These are phyloP conservation scores for Aethionema arabicum DNA, from an alignment of 345 rosid species.

Conservation along the genomic window DNA sequence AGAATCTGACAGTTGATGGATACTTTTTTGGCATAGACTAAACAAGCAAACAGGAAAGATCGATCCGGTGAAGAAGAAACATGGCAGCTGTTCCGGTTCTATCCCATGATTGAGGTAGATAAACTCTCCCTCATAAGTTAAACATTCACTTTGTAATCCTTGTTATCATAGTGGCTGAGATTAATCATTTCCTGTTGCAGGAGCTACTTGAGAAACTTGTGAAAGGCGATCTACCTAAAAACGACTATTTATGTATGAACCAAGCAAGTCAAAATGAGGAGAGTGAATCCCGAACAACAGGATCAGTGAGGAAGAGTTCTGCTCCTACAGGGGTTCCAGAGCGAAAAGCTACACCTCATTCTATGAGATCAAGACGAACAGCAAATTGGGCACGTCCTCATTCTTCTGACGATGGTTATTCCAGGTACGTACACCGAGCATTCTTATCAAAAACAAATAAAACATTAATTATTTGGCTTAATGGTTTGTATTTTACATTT, in stretches of 20 bases:
- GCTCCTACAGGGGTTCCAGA: slow-evolving; percentile 48
- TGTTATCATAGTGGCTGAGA: neutral
- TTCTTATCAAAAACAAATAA: neutral
- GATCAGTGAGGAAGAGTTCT: slow-evolving; percentile 44
- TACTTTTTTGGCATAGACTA: slow-evolving; percentile 50
- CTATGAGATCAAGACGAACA: slow-evolving; percentile 86
- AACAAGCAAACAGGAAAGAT: slow-evolving; percentile 80
- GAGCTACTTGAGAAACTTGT: slow-evolving; percentile 72
- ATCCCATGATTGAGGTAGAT: slow-evolving; percentile 84
- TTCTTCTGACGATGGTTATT: slow-evolving; percentile 77
- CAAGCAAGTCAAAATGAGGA: slow-evolving; percentile 38
- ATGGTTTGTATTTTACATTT: neutral
- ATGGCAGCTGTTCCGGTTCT: slow-evolving; percentile 88
- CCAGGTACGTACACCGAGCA: slow-evolving; percentile 48
- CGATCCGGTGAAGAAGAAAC: slow-evolving; percentile 85
- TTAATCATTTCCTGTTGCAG: slow-evolving; percentile 38
- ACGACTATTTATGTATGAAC: slow-evolving; percentile 58
- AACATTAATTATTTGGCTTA: neutral
- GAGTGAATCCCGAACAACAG: slow-evolving; percentile 33
- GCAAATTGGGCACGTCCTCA: slow-evolving; percentile 73
- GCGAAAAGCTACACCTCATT: slow-evolving; percentile 66
- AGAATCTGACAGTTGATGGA: slow-evolving; percentile 17
- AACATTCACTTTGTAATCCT: neutral
- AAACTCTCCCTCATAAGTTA: neutral
- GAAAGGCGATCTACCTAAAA: slow-evolving; percentile 70